Conservation (phyloP, 2,329 filamentous ascomycete species). For the Whalleya microplaca region DNA sequence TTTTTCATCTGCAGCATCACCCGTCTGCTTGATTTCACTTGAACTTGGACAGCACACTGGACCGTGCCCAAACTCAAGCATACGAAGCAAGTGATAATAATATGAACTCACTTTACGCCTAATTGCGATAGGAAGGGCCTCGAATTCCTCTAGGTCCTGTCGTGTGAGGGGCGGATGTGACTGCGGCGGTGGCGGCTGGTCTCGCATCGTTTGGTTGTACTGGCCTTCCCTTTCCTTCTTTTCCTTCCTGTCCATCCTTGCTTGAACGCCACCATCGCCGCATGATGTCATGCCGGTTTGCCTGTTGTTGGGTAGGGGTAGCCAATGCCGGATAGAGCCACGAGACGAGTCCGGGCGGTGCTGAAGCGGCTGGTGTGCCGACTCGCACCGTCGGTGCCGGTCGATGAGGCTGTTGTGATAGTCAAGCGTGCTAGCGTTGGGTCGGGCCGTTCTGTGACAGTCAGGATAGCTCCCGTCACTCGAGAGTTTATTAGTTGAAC, state of each 20-base stretch:
- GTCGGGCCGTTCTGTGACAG: slow-evolving; percentile 11
- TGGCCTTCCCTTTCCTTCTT: slow-evolving; percentile 16
- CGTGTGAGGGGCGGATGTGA: slow-evolving; percentile 41
- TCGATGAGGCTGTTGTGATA: slow-evolving; percentile 34
- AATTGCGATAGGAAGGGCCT: slow-evolving; percentile 53
- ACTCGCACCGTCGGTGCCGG: slow-evolving; percentile 23
- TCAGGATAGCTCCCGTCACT: slow-evolving; percentile 25
- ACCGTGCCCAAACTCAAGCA: too few species aligned
- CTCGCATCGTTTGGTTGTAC: slow-evolving; percentile 7
- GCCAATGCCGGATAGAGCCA: slow-evolving; percentile 25
- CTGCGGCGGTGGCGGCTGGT: slow-evolving; percentile 13
- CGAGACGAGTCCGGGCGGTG: slow-evolving; percentile 6
- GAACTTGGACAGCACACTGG: too few species aligned
- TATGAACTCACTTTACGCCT: slow-evolving; percentile 51
- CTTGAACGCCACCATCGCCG: slow-evolving; percentile 2
- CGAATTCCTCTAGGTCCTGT: slow-evolving; percentile 49
- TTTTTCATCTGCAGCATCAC: background rate
- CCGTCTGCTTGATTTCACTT: background rate
- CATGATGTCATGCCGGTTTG: slow-evolving; percentile 6
- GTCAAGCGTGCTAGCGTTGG: slow-evolving; percentile 27
- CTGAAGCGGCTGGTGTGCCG: slow-evolving; percentile 1
- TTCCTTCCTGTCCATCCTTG: slow-evolving; percentile 17
- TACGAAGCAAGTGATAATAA: background rate
- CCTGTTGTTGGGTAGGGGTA: slow-evolving; percentile 18
- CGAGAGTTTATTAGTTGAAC: slow-evolving; percentile 13